Evolutionary conservation across 805 yeast species (phyloP), one percentile per base, ranked within the genome.

Genomic region (Jamesozyma gamospora): DNA sequence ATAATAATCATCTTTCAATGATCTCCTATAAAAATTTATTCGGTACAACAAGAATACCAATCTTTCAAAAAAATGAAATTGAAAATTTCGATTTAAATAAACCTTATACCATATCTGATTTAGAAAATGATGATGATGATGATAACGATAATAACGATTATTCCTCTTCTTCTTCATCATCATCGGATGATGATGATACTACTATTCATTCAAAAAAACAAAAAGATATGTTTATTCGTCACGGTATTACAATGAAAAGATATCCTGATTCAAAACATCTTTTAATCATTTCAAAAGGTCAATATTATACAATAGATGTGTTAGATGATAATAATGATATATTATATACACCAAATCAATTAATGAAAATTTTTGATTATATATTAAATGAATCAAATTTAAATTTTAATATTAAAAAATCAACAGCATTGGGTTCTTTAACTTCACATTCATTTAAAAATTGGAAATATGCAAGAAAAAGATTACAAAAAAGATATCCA

Each of bases 231-330:
- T 46, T 48, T 31, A 49, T 42, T 19, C 43, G 50, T 9, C 53
- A 61, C 34, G 94, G 95, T 4, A 82, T 95, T 51, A 72, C 80
- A 38, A 75, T 83, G 68, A 85, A 79, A 57, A 67, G 79, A 2
- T 84, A 77, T 54, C 55, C 69, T 8, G 65, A 72, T 17, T 75
- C 90, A 2, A 75, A 75, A 48, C 94, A 86, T 56, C 72, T 87
- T 31, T 71, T 84, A 14, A 80, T 87, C 25, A 64, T 85, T 46
- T 78, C 86, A 35, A 79, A 77, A 47, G 83, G 94, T 5, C 95
- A 85, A 57, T 85, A 83, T 60, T 87, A 86, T 60, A 82, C 90
- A 75, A 73, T 87, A 49, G 88, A 82, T 51, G 95, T 87, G 1
- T 66, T 87, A 47, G 88, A 82, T 57, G 69, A 69, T 15, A 62